phyloP scores from a whole-genome alignment of 495 filamentous ascomycete species.

The Tuber calosporum region DNA sequence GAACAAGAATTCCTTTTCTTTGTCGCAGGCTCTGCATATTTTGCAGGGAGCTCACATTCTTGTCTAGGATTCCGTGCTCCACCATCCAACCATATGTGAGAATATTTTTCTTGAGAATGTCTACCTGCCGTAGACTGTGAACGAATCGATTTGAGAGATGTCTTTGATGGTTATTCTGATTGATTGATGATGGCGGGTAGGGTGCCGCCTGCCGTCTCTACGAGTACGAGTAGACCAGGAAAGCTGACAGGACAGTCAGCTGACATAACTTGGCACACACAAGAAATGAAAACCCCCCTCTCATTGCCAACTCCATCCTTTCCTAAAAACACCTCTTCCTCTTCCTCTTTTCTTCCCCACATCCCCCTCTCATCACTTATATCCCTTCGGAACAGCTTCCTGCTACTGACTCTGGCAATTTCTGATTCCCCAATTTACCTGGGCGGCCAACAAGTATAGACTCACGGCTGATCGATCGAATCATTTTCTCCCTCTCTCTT shows the following conservation, averaged over 20 bases:
- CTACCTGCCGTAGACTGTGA: neutral
- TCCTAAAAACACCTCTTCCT: conserved; percentile 6
- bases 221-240: too few relatives aligned
- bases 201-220: neutral
- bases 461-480: neutral
- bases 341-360: conserved; percentile 9
- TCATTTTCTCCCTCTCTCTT: conserved; percentile 8
- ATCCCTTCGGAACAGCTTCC: conserved; percentile 15
- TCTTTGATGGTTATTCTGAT: neutral
- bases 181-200: neutral
- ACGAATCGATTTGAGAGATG: conserved; percentile 1
- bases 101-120: neutral
- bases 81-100: neutral
- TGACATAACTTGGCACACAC: conserved; percentile 22
- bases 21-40: neutral
- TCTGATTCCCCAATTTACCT: conserved; percentile 5
- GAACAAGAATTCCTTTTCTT: neutral
- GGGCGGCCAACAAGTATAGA: neutral
- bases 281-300: conserved; percentile 30
- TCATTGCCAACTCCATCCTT: conserved; percentile 16
- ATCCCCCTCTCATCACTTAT: neutral
- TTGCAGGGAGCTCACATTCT: neutral
- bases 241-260: neutral
- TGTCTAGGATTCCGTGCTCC: neutral
- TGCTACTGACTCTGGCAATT: conserved; percentile 13